phyloP scores from a whole-genome alignment of 2,329 filamentous ascomycete species.

The Aureobasidium lini region DNA sequence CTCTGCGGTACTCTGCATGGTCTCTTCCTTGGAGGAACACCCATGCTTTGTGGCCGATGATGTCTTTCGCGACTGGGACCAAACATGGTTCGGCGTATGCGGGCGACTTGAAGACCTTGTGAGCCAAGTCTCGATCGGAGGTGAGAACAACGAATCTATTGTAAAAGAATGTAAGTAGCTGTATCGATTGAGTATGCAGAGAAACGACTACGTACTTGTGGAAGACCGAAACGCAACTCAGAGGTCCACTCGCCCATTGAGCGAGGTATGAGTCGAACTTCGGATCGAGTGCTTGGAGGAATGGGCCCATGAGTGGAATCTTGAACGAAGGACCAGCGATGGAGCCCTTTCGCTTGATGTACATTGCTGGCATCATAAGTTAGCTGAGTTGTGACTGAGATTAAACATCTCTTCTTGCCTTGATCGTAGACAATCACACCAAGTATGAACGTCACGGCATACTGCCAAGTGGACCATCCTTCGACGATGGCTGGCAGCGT shows the following conservation, averaged over 20 bases:
- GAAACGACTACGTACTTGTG: constrained; percentile 61
- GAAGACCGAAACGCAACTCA: constrained; percentile 93
- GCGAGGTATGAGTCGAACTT: constrained; percentile 80
- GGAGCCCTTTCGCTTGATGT: constrained; percentile 29
- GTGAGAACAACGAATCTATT: constrained; percentile 82
- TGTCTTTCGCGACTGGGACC: constrained; percentile 45
- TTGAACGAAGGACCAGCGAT: constrained; percentile 41
- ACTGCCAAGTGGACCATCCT: neutral
- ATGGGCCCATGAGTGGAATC: constrained; percentile 64
- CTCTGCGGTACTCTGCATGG: constrained; percentile 94
- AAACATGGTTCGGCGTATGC: constrained; percentile 12
- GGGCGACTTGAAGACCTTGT: constrained; percentile 29
- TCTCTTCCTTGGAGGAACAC: constrained; percentile 68
- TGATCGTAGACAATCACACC: neutral
- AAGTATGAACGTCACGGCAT: neutral
- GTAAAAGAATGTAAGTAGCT: neutral
- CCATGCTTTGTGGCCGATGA: constrained; percentile 59
- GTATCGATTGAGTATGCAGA: neutral
- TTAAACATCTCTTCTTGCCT: neutral
- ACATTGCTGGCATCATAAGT: neutral
- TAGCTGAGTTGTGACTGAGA: neutral
- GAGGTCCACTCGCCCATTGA: constrained; percentile 78
- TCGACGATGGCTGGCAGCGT: neutral
- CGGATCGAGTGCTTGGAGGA: constrained; percentile 74
- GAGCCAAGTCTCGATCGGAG: constrained; percentile 88